Evolutionary conservation across 768 basidiomycete genomes (phyloP).

Genomic region (Rhizopogon vesiculosus): DNA sequence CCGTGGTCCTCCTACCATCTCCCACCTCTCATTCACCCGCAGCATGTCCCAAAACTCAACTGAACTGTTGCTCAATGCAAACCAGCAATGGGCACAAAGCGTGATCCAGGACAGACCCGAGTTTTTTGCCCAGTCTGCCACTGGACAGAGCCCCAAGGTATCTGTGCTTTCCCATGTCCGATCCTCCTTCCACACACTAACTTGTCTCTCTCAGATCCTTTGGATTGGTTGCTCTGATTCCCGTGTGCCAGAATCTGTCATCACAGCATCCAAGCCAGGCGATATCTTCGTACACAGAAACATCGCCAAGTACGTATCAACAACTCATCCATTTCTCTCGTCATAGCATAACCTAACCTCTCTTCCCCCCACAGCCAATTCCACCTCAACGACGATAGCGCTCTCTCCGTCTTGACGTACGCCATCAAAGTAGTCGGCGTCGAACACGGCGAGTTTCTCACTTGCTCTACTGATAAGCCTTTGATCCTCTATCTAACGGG

Average conservation of each 20-base stretch:
- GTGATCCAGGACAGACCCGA: constrained; percentile 50
- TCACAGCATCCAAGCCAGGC: constrained; percentile 72
- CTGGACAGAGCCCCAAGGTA: constrained; percentile 69
- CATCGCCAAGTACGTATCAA: constrained; percentile 70
- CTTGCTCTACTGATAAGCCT: constrained; percentile 28
- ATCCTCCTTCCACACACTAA: not conserved
- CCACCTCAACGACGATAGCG: constrained; percentile 65
- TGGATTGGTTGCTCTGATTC: constrained; percentile 90
- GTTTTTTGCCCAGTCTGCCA: constrained; percentile 58
- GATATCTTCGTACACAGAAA: constrained; percentile 89
- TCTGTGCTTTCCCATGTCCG: constrained; percentile 4
- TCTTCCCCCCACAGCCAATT: constrained; percentile 51
- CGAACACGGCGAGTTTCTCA: constrained; percentile 62
- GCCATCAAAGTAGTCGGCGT: constrained; percentile 69
- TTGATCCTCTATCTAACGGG: constrained; percentile 5
- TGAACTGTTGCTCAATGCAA: constrained; percentile 37
- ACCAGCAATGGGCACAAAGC: constrained; percentile 66
- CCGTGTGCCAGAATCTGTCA: constrained; percentile 77
- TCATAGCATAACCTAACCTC: not conserved
- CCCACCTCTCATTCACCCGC: not conserved
- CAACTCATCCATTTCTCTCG: not conserved
- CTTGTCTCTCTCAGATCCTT: constrained; percentile 42
- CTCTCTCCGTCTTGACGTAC: constrained; percentile 67
- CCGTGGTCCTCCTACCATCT: not conserved
- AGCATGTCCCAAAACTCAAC: not conserved